Evolutionary conservation across 2,329 filamentous ascomycete species (phyloP), one percentile per base, ranked within the genome.

Genomic region (Monilinia laxa): DNA sequence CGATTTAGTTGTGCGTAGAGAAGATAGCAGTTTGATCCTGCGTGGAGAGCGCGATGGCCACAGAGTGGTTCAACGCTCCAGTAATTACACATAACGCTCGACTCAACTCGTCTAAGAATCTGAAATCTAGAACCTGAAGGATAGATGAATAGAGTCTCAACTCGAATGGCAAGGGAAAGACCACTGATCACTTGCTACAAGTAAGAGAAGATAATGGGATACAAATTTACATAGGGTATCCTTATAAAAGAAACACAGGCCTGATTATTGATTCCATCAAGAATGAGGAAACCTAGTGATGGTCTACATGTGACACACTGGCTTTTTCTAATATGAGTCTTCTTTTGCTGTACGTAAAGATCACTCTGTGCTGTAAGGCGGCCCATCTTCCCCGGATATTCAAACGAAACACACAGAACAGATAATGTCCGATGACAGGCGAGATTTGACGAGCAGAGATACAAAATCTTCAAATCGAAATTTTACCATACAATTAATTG

Each of bases 281-380:
- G 35, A 20, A 35, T 18, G 9, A 51, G n/a, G 20, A 62, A 20
- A 38, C 31, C n/a, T 14, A 38, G 72, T 68, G 28, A 68, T 65
- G 55, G 99, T 25, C n/a, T 51, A 9, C 38, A 51, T 23, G 45
- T 62, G 38, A 28, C 28, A 66, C 56, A 62, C n/a, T 25, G 14
- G 5, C 35, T 57, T n/a, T 25, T 14, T 6, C 51, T 12, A 14
- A 53, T 66, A 42, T 66, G 64, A 66, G 64, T 66, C 64, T 52
- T 66, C 38, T 45, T 66, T 31, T 62, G 64, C 47, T 66, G 64
- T 60, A 58, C 31, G 64, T n/a, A 53, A 54, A 52, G 57, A 60
- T 54, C 25, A 53, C 64, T 53, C 47, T 66, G 57, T 38, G 64
- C n/a, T 66, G 64, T 62, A 53, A 53, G 51, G 49, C 64, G 64